phyloP scores from a whole-genome alignment of 345 rosid species.

The Dipteronia dyeriana region DNA sequence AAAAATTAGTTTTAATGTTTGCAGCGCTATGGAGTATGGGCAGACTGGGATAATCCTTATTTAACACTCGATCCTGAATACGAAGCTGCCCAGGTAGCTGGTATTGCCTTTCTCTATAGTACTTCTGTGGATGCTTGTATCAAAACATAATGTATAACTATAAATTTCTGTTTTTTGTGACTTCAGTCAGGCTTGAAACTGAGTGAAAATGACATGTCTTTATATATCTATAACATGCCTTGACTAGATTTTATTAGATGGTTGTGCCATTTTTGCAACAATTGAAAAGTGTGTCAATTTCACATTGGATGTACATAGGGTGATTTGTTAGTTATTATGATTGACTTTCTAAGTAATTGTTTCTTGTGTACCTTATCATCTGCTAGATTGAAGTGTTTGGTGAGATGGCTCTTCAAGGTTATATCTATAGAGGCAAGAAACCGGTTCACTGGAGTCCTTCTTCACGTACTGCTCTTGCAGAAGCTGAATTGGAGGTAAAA shows the following conservation, averaged over 20 bases:
- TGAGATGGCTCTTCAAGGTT: slow-evolving; percentile 84
- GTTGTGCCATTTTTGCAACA: background rate
- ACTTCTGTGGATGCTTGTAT: slow-evolving; percentile 6
- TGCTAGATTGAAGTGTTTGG: slow-evolving; percentile 92
- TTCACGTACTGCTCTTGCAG: slow-evolving; percentile 97
- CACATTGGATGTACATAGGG: background rate
- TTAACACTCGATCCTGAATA: slow-evolving; percentile 92
- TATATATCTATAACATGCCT: background rate
- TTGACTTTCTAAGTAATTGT: slow-evolving; percentile 17
- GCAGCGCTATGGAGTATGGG: slow-evolving; percentile 98
- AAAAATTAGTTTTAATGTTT: slow-evolving; percentile 26
- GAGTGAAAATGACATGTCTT: background rate
- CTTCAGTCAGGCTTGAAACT: slow-evolving; percentile 3
- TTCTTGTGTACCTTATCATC: slow-evolving; percentile 24
- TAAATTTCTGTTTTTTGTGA: background rate
- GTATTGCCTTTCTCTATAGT: slow-evolving; percentile 26
- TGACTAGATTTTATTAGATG: slow-evolving; percentile 1
- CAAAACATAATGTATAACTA: background rate
- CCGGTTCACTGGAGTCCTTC: slow-evolving; percentile 99
- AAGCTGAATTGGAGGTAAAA: slow-evolving; percentile 94
- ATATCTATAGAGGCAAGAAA: slow-evolving; percentile 90
- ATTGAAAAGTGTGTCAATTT: background rate
- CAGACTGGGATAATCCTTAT: slow-evolving; percentile 86
- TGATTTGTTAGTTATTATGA: background rate
- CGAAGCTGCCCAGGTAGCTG: slow-evolving; percentile 91